Base-by-base conservation (phyloP, 148 eudicot species). In the Rhododendron ovatum region DNA sequence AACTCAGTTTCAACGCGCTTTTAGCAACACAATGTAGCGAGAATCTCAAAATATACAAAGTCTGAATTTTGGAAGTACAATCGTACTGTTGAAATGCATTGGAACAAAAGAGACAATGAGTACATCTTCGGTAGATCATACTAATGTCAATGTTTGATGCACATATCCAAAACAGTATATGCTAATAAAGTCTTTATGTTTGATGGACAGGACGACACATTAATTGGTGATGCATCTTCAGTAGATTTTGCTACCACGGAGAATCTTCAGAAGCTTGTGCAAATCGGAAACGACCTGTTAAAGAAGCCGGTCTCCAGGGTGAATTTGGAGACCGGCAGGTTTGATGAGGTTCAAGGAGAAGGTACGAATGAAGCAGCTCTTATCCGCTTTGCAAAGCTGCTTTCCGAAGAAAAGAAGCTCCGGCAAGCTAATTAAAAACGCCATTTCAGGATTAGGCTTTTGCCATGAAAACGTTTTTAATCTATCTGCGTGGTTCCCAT, bases 361-460 rank as follows among this genome's bases (percentile, higher is more conserved):
- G 95, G 94, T 45, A 93, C 91, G 20, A 90, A 94, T 80, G 87
- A 85, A 39, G 90, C 86, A 35, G 95, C 95, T 61, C 90, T 94
- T 37, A 84, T 45, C 50, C 87, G 86, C 26, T 94, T 95, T 12
- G 94, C 98, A 12, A 84, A 89, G 84, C 82, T 83, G 84, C 94
- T 95, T 17, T 90, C 95, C 0, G 91, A 91, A 11, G 94, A 94
- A 84, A 91, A 88, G 86, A 94, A 91, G 88, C 84, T 75, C 76
- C 89, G 95, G 39, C 59, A 74, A 80, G 35, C 1, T 18, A 0
- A 14, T n/a, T n/a, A n/a, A 78, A 78, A 47, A 78, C 13, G 2
- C 82, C 82, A 45, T n/a, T 77, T 78, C 4, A 1, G 82, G 4
- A 15, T 35, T 37, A 18, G 35, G 50, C 2, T 41, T 43, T 41